Percentiles rank a stretch among this genome's conserved stretches.
Conservation (phyloP, 2,329 filamentous ascomycete genomes). For the Penicillium sp. region DNA sequence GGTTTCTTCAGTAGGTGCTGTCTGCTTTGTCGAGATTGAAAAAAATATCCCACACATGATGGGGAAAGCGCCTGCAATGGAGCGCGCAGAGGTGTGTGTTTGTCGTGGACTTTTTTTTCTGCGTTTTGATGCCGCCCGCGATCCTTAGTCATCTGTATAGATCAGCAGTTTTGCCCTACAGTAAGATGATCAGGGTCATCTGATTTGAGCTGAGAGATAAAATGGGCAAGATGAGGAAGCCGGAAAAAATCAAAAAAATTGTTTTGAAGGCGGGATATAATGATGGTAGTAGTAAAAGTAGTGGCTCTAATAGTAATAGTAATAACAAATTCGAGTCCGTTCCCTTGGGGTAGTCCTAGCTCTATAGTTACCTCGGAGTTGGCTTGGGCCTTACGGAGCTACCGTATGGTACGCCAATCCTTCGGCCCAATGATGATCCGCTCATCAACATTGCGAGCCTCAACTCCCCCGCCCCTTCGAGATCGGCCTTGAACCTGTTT, state of each 20-base stretch:
- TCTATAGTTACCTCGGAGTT: too few relatives aligned
- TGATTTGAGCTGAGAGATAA: too few relatives aligned
- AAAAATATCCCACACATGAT: constrained; percentile 59
- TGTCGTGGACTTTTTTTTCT: constrained; percentile 17
- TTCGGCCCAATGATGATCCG: constrained; percentile 43
- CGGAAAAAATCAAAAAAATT: too few relatives aligned
- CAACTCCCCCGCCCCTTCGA: constrained; percentile 20
- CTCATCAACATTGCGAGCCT: constrained; percentile 32
- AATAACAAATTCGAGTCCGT: too few relatives aligned
- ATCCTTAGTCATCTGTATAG: constrained; percentile 25
- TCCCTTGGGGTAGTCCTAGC: too few relatives aligned
- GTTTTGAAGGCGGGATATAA: too few relatives aligned
- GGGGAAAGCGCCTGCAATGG: constrained; percentile 8
- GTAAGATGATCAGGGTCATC: background rate
- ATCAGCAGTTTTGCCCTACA: background rate
- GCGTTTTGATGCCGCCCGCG: constrained; percentile 12
- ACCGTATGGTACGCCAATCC: too few relatives aligned
- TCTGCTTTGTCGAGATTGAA: constrained; percentile 42
- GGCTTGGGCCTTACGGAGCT: too few relatives aligned
- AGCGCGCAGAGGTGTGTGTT: background rate
- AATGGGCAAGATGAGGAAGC: too few relatives aligned
- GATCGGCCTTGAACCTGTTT: constrained; percentile 15
- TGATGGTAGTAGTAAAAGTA: too few relatives aligned
- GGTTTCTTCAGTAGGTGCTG: constrained; percentile 39
- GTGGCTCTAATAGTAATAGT: too few relatives aligned